Percentiles rank a stretch among this genome's conserved stretches.
Conservation (phyloP, 192 early-diverging fungal genomes). For the Allomyces macrogynus region DNA sequence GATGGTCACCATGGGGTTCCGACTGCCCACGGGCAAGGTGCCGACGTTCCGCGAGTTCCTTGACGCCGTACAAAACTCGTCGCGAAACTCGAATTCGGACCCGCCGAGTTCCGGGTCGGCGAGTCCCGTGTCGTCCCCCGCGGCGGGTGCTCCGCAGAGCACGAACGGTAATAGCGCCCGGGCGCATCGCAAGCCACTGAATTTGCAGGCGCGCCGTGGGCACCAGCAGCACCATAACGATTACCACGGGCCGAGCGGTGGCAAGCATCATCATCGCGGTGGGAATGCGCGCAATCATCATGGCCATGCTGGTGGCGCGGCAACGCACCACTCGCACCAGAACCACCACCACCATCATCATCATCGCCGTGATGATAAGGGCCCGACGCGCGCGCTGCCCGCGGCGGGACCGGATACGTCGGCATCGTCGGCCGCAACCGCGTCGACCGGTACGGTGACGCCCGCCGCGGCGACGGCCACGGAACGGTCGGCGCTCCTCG, state of each 20-base stretch:
- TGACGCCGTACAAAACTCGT: neutral
- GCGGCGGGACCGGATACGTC: constrained; percentile 14
- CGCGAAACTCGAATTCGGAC: neutral
- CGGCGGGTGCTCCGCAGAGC: neutral
- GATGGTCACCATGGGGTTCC: neutral
- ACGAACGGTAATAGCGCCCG: neutral
- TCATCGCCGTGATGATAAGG: neutral
- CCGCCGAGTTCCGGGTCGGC: too few relatives aligned
- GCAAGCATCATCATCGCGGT: neutral
- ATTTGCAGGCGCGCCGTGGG: neutral
- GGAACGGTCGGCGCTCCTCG: constrained; percentile 63
- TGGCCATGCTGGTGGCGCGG: constrained; percentile 1
- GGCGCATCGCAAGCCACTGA: neutral
- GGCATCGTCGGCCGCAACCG: constrained; percentile 11
- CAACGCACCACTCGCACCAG: constrained; percentile 4
- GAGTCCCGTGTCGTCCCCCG: neutral
- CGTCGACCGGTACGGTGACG: constrained; percentile 12
- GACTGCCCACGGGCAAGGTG: neutral
- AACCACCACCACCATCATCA: neutral
- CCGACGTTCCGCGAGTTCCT: neutral
- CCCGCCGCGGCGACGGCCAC: constrained; percentile 21
- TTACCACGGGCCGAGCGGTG: neutral
- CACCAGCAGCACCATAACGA: constrained; percentile 5
- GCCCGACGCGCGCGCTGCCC: constrained; percentile 12
- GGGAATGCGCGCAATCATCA: neutral